A percentile compares a stretch with the other conserved stretches of the same genome.
These are phyloP conservation scores for Radiomyces spectabilis DNA, from an alignment of 192 early-diverging fungal genomes.

Conservation along the genomic window DNA sequence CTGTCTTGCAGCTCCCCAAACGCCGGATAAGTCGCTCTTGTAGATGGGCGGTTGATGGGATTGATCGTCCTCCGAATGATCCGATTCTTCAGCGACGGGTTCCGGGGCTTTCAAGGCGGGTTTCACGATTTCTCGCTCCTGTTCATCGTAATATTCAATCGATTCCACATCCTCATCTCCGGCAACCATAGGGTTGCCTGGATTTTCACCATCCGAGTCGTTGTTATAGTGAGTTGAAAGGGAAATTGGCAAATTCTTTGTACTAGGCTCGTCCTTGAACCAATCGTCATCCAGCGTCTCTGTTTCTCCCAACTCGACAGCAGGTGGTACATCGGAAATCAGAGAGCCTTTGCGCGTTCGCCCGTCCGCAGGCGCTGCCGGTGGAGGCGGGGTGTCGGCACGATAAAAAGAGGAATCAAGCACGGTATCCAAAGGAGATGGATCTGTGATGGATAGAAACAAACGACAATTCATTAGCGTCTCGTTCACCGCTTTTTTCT, in stretches of 20 bases:
- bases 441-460: no score
- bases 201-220: not conserved
- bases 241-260: not conserved
- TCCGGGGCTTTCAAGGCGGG: not conserved
- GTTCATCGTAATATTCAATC: constrained; percentile 1
- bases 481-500: not conserved
- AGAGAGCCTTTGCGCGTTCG: not conserved
- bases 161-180: not conserved
- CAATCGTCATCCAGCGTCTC: not conserved
- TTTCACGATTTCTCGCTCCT: not conserved
- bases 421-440: not conserved
- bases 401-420: not conserved
- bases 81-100: not conserved
- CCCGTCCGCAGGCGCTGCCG: not conserved
- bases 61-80: not conserved
- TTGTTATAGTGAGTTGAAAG: not conserved
- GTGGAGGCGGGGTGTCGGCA: not conserved
- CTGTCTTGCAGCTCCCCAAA: not conserved
- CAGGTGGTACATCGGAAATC: not conserved
- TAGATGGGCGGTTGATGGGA: not conserved
- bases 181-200: not conserved
- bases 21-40: not conserved
- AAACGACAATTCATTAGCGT: not conserved
- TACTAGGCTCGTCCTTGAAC: not conserved
- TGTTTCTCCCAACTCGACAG: not conserved